phyloP scores from a whole-genome alignment of 1,284 basidiomycete species.

The Cutaneotrichosporon mucoides region DNA sequence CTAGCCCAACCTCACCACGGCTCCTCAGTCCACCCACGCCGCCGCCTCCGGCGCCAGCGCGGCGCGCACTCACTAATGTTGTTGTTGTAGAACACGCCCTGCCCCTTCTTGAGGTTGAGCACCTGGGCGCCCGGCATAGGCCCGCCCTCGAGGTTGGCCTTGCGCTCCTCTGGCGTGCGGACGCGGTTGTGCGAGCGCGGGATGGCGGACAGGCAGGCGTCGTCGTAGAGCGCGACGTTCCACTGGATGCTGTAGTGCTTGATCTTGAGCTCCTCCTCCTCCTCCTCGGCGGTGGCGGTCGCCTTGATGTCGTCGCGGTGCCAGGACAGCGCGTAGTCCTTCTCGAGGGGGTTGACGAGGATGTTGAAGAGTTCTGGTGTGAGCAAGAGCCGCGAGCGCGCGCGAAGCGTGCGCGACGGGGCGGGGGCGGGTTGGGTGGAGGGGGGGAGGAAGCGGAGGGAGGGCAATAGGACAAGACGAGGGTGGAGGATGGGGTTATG shows the following conservation, averaged over 20 bases:
- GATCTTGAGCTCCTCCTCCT: constrained; percentile 56
- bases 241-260: constrained; percentile 75
- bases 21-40: no score
- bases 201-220: constrained; percentile 69
- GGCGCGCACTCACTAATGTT: constrained; percentile 62
- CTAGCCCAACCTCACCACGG: no score
- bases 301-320: constrained; percentile 73
- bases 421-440: neutral
- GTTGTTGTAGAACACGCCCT: constrained; percentile 76
- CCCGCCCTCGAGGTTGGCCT: constrained; percentile 56
- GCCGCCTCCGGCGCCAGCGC: neutral
- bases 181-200: constrained; percentile 63
- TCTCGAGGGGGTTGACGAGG: constrained; percentile 64
- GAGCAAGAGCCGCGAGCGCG: constrained; percentile 14
- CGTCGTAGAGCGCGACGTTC: constrained; percentile 75
- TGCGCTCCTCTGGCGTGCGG: constrained; percentile 60
- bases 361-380: constrained; percentile 69
- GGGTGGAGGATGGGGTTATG: no score
- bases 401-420: no score
- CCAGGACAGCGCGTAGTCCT: constrained; percentile 73
- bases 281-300: constrained; percentile 62
- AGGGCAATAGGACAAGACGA: no score
- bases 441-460: neutral
- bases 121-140: constrained; percentile 67
- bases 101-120: constrained; percentile 62